Base-by-base conservation (phyloP, 225 moss, liverwort and hornwort species). In the Bryum argenteum region DNA sequence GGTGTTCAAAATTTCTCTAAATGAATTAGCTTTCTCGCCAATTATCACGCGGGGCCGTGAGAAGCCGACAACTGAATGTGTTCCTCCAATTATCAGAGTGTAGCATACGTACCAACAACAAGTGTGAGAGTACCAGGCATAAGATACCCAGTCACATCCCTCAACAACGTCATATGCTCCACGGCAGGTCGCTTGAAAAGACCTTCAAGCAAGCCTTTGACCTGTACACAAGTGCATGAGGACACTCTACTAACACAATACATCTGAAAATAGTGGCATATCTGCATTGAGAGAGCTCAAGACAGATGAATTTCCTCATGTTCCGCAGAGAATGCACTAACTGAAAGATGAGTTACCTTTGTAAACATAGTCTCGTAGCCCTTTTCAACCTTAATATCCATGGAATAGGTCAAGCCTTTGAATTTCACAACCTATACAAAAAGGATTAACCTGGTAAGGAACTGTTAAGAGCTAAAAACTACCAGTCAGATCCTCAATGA, bases 121-220 rank as follows among this genome's bases (percentile, higher is more conserved):
- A 93, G 89, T 20, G 93, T 93, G 52, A 93, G 75, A 66, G 88
- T 82, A 65, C 89, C 93, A 54, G 93, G 93, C 93, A 93, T 93
- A 38, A 89, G 69, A 63, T 91, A 93, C 43, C 93, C 93, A 23
- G 91, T 91, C n/a, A 89, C 73, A 63, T 89, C 83, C 67, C 70
- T 84, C 42, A 93, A 74, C 61, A 89, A 20, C 28, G 79, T 75
- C 45, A 89, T 72, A 61, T 76, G 79, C 70, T 85, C 75, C 39
- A 81, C 45, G 11, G 11, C 8, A 67, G 82, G 68, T 64, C 74
- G 82, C 28, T 78, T 81, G 23, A 91, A 72, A 33, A 84, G 84
- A 33, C 84, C 82, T 77, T 67, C 70, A 28, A 83, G 22, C 45
- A 83, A 79, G 50, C 80, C 86, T 63, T 71, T 69, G 7, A 81